These are phyloP conservation scores for Raphanus raphanistrum DNA, from an alignment of 345 rosid genomes.

Conservation along the genomic window DNA sequence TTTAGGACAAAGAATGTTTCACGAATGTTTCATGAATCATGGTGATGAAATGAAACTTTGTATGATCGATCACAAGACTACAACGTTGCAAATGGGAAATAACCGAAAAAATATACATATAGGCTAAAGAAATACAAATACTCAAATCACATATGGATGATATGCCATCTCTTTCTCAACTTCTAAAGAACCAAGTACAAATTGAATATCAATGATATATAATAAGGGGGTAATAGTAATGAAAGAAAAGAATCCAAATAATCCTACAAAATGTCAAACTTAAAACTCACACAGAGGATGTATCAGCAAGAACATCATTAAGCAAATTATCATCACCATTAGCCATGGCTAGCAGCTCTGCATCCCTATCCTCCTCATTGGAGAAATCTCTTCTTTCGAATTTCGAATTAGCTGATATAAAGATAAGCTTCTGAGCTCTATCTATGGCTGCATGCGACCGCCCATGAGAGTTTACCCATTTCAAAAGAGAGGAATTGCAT, in stretches of 20 bases:
- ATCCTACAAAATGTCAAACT: slow-evolving; percentile 46
- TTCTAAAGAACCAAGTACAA: slow-evolving; percentile 34
- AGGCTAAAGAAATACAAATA: slow-evolving; percentile 30
- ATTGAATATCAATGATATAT: slow-evolving; percentile 33
- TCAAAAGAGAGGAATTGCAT: slow-evolving; percentile 78
- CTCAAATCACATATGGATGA: slow-evolving; percentile 15
- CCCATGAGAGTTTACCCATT: slow-evolving; percentile 72
- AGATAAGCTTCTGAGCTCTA: slow-evolving; percentile 81
- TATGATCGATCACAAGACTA: slow-evolving; percentile 3
- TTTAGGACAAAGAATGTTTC: slow-evolving; percentile 16
- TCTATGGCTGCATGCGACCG: slow-evolving; percentile 67
- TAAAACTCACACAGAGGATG: slow-evolving; percentile 70
- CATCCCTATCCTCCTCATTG: slow-evolving; percentile 88
- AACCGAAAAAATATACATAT: not conserved
- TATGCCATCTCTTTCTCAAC: slow-evolving; percentile 3
- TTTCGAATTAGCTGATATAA: slow-evolving; percentile 86
- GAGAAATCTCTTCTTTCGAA: slow-evolving; percentile 78
- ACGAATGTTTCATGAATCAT: not conserved
- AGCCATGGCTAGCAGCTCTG: slow-evolving; percentile 74
- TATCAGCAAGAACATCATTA: slow-evolving; percentile 81
- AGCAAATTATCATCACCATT: slow-evolving; percentile 88
- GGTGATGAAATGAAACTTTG: not conserved
- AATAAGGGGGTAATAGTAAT: slow-evolving; percentile 17
- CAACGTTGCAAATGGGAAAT: not conserved
- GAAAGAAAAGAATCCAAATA: slow-evolving; percentile 42